These are phyloP conservation scores for Actinomucor elegans DNA, from an alignment of 371 early-diverging fungal genomes.

Conservation along the genomic window DNA sequence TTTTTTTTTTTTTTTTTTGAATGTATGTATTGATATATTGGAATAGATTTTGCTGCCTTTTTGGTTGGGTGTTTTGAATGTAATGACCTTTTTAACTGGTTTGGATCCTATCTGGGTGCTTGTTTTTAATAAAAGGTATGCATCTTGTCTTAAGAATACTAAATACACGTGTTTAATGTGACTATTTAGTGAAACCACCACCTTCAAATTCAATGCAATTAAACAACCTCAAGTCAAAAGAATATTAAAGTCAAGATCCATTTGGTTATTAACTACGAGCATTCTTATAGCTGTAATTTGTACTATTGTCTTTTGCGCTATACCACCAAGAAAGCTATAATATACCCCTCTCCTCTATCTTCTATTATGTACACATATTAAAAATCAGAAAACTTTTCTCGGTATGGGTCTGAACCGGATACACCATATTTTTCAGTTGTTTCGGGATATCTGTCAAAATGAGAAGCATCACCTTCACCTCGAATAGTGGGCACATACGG, in stretches of 20 bases:
- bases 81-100: slow-evolving; percentile 39
- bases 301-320: slow-evolving; percentile 44
- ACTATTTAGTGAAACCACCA: slow-evolving; percentile 45
- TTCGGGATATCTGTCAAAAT: slow-evolving; percentile 91
- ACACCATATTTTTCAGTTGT: slow-evolving; percentile 59
- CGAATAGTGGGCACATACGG: slow-evolving; percentile 86
- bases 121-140: slow-evolving; percentile 47
- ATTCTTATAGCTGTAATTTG: slow-evolving; percentile 31
- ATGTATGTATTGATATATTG: no score
- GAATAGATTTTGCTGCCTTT: slow-evolving; percentile 39
- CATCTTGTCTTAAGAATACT: no score
- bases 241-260: slow-evolving; percentile 38
- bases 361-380: no score
- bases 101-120: slow-evolving; percentile 51
- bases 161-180: neutral
- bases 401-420: slow-evolving; percentile 32
- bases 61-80: slow-evolving; percentile 48
- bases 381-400: slow-evolving; percentile 38
- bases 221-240: slow-evolving; percentile 41
- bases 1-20: slow-evolving; percentile 44
- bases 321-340: slow-evolving; percentile 53
- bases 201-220: slow-evolving; percentile 47
- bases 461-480: slow-evolving; percentile 86
- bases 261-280: slow-evolving; percentile 36
- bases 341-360: neutral